A percentile compares a stretch with the other conserved stretches of the same genome.
Conservation (phyloP, 2,329 filamentous ascomycete genomes). For the Malbranchea zuffiana region DNA sequence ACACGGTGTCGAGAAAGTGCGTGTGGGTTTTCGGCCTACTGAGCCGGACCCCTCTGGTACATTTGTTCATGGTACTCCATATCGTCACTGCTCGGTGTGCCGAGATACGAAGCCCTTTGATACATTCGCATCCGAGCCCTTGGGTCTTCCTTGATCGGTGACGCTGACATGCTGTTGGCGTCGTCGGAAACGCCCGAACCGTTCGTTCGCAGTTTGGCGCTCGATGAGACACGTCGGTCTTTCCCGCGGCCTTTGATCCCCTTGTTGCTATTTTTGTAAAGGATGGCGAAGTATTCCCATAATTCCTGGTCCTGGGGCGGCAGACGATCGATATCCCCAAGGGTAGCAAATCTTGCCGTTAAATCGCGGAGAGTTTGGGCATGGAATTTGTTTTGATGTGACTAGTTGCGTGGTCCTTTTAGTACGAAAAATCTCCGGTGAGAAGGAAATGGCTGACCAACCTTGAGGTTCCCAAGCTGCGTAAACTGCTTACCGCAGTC, state of each 20-base stretch:
- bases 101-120: slow-evolving; percentile 12
- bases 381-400: slow-evolving; percentile 92
- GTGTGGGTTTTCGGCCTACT: background rate
- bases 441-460: slow-evolving; percentile 26
- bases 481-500: slow-evolving; percentile 81
- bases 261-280: slow-evolving; percentile 99
- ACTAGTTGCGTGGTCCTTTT: slow-evolving; percentile 38
- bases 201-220: slow-evolving; percentile 17
- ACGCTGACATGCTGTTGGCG: slow-evolving; percentile 6
- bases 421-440: slow-evolving; percentile 2
- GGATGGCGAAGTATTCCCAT: slow-evolving; percentile 68
- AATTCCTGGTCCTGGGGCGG: slow-evolving; percentile 60
- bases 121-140: slow-evolving; percentile 10
- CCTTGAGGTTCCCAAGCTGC: slow-evolving; percentile 85
- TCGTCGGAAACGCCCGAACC: slow-evolving; percentile 8
- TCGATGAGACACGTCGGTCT: slow-evolving; percentile 45
- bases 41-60: slow-evolving; percentile 12
- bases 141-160: slow-evolving; percentile 6
- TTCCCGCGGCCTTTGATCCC: slow-evolving; percentile 94
- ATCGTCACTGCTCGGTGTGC: slow-evolving; percentile 15
- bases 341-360: slow-evolving; percentile 57
- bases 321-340: slow-evolving; percentile 53
- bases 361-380: slow-evolving; percentile 58
- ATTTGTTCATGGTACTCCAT: slow-evolving; percentile 16
- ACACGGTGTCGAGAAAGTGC: no score